Evolutionary conservation across 345 rosid species (phyloP).

Genomic region (Firmiana major): DNA sequence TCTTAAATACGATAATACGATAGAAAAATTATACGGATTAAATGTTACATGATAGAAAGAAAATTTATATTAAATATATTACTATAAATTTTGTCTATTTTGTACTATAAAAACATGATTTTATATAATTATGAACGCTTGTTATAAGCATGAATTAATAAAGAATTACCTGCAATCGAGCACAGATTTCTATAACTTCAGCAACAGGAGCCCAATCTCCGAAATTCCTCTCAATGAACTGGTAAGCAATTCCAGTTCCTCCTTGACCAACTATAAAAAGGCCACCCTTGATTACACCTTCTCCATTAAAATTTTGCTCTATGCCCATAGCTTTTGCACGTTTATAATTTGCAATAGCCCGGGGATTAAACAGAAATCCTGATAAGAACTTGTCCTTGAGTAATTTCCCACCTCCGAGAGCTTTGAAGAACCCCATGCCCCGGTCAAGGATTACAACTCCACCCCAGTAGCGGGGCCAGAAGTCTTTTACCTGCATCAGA

Average conservation of each 20-base stretch:
- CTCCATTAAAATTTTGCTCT: slow-evolving; percentile 53
- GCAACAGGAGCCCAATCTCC: slow-evolving; percentile 66
- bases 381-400: slow-evolving; percentile 59
- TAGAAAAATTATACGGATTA: too few relatives aligned
- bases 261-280: slow-evolving; percentile 53
- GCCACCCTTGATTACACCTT: slow-evolving; percentile 66
- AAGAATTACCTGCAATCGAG: slow-evolving; percentile 42
- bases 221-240: slow-evolving; percentile 67
- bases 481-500: slow-evolving; percentile 46
- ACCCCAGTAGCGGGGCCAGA: slow-evolving; percentile 78
- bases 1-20: too few relatives aligned
- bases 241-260: slow-evolving; percentile 53
- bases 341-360: slow-evolving; percentile 62
- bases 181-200: slow-evolving; percentile 51
- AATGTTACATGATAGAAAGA: too few relatives aligned
- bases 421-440: slow-evolving; percentile 56
- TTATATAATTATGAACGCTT: too few relatives aligned
- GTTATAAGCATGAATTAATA: not conserved
- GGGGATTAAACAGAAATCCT: slow-evolving; percentile 58
- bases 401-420: slow-evolving; percentile 61
- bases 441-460: slow-evolving; percentile 46
- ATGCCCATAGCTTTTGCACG: slow-evolving; percentile 51
- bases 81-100: too few relatives aligned
- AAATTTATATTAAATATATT: too few relatives aligned
- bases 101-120: too few relatives aligned